Percentiles rank a stretch among this genome's conserved stretches.
These are phyloP conservation scores for Pelargonium nanum DNA, from an alignment of 345 rosid species.

Conservation along the genomic window DNA sequence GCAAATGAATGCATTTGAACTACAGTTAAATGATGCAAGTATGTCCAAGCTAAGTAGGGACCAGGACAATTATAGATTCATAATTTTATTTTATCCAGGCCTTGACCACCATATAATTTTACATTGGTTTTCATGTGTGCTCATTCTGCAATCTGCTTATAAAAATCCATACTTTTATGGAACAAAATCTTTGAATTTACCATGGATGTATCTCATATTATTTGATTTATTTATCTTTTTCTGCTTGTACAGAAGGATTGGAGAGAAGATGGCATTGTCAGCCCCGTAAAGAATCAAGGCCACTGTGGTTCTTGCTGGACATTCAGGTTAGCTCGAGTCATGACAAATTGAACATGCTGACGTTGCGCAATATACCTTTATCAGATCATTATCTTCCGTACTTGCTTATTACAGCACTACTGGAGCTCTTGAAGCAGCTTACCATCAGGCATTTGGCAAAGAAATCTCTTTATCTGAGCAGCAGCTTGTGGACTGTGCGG, in stretches of 20 bases:
- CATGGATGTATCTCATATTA: no score
- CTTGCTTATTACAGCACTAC: slow-evolving; percentile 51
- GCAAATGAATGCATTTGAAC: no score
- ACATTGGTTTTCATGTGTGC: no score
- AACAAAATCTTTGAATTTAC: no score
- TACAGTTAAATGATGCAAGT: no score
- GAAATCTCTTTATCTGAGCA: slow-evolving; percentile 81
- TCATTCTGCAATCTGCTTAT: no score
- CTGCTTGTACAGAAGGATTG: slow-evolving; percentile 65
- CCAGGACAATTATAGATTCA: no score
- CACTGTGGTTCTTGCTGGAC: slow-evolving; percentile 99
- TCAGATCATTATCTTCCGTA: not conserved
- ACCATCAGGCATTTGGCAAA: slow-evolving; percentile 82
- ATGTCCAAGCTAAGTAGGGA: no score
- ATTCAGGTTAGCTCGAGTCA: slow-evolving; percentile 53
- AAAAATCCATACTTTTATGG: no score
- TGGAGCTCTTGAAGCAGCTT: slow-evolving; percentile 98
- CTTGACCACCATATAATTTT: no score
- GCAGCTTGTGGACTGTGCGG: slow-evolving; percentile 97
- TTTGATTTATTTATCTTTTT: not conserved
- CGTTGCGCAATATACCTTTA: not conserved
- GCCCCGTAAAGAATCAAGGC: slow-evolving; percentile 87
- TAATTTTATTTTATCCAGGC: no score
- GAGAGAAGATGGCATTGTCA: slow-evolving; percentile 76
- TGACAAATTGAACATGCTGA: not conserved